A percentile compares a stretch with the other conserved stretches of the same genome.
These are phyloP conservation scores for Magnolia sinica DNA, from an alignment of 164 flowering plant species.

Conservation along the genomic window DNA sequence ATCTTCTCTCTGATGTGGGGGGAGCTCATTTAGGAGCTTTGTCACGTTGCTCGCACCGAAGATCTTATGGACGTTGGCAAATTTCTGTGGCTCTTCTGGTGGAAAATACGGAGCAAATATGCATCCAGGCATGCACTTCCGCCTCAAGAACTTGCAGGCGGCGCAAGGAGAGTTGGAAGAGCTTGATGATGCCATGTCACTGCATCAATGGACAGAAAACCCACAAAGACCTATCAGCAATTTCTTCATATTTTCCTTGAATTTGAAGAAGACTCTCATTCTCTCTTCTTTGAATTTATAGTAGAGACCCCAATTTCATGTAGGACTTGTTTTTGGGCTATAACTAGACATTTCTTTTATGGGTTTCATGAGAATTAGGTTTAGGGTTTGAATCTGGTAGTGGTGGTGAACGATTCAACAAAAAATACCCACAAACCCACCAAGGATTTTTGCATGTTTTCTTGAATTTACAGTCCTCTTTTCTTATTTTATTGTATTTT, in stretches of 20 bases:
- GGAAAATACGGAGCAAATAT: slow-evolving; percentile 69
- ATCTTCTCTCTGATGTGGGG: slow-evolving; percentile 60
- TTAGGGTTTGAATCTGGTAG: slow-evolving; percentile 11
- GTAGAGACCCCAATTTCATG: not conserved
- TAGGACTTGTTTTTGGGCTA: not conserved
- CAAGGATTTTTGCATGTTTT: not conserved
- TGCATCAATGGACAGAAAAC: slow-evolving; percentile 4
- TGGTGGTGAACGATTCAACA: no score
- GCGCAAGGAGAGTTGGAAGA: slow-evolving; percentile 67
- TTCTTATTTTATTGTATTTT: not conserved
- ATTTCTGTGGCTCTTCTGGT: slow-evolving; percentile 69
- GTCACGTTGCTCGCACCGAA: slow-evolving; percentile 78
- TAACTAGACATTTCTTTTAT: not conserved
- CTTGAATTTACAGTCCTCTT: not conserved
- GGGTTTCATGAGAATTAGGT: slow-evolving; percentile 3
- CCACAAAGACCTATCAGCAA: slow-evolving; percentile 2
- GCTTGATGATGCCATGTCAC: slow-evolving; percentile 52
- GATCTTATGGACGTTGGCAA: slow-evolving; percentile 66
- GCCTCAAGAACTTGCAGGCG: slow-evolving; percentile 67
- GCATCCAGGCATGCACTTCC: slow-evolving; percentile 62
- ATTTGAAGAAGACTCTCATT: slow-evolving; percentile 2
- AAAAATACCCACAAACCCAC: not conserved
- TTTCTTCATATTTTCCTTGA: not conserved
- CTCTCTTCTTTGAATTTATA: not conserved
- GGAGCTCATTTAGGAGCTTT: slow-evolving; percentile 58